phyloP scores from a whole-genome alignment of 352 stramenopile species.

The Pythium dissimile region DNA sequence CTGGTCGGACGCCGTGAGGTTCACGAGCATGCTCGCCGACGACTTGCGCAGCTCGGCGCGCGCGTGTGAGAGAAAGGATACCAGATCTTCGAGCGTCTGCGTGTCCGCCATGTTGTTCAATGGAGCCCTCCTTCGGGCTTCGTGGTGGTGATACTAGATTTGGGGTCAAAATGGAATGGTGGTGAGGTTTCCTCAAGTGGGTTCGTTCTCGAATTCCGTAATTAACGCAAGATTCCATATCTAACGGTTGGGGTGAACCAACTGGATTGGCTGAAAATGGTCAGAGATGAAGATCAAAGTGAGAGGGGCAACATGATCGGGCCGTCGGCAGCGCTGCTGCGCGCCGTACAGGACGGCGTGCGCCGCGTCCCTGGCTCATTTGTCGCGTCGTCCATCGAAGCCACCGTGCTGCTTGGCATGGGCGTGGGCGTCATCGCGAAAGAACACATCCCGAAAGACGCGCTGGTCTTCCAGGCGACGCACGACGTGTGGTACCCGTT shows the following conservation, averaged over 20 bases:
- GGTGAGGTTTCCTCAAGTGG: constrained; percentile 4
- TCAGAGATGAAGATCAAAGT: neutral
- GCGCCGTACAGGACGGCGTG: constrained; percentile 49
- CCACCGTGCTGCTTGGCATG: constrained; percentile 45
- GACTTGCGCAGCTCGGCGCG: constrained; percentile 85
- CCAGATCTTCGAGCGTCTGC: constrained; percentile 81
- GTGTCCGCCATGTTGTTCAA: constrained; percentile 47
- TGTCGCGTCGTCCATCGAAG: constrained; percentile 53
- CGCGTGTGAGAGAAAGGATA: constrained; percentile 76
- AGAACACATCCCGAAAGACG: constrained; percentile 49
- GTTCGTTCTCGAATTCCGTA: constrained; percentile 10
- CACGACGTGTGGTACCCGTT: constrained; percentile 65
- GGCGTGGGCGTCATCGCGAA: constrained; percentile 59
- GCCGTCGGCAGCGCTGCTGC: constrained; percentile 23
- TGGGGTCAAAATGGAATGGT: too few species aligned
- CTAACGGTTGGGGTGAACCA: neutral
- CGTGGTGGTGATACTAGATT: too few species aligned
- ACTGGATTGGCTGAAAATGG: constrained; percentile 10
- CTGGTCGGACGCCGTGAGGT: constrained; percentile 81
- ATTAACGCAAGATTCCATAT: constrained; percentile 5
- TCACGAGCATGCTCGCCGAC: constrained; percentile 73
- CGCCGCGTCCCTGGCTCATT: constrained; percentile 46
- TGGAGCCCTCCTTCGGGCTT: too few species aligned
- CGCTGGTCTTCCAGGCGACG: constrained; percentile 59
- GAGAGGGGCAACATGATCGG: neutral